Conservation (phyloP, 1,284 basidiomycete genomes). For the Baeospora myosura region DNA sequence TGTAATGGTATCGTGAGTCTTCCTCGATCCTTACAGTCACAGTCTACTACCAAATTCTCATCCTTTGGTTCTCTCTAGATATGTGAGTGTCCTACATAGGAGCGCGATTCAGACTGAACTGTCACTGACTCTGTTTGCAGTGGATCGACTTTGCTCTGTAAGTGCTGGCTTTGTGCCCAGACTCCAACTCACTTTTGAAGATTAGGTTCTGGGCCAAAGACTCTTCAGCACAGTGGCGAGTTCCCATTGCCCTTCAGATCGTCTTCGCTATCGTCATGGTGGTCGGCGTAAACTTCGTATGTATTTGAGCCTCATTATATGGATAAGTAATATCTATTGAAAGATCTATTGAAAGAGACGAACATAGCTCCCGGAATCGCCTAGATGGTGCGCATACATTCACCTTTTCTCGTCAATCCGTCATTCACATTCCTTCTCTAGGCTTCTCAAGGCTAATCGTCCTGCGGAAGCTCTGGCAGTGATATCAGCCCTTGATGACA, state of each 20-base stretch:
- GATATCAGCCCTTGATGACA: constrained; percentile 55
- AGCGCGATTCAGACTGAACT: too few relatives aligned
- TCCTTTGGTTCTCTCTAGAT: background rate
- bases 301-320: constrained; percentile 17
- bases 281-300: constrained; percentile 44
- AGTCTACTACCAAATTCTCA: too few relatives aligned
- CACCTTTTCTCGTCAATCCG: background rate
- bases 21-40: background rate
- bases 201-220: constrained; percentile 41
- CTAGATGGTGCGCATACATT: constrained; percentile 39
- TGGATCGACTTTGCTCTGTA: too few relatives aligned
- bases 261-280: constrained; percentile 57
- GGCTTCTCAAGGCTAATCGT: constrained; percentile 55
- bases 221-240: constrained; percentile 60
- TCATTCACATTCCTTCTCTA: constrained; percentile 7
- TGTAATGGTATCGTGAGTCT: constrained; percentile 58
- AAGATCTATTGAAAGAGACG: too few relatives aligned
- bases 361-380: constrained; percentile 60
- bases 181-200: background rate
- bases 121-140: too few relatives aligned
- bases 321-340: too few relatives aligned
- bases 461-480: constrained; percentile 57
- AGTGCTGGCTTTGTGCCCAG: background rate
- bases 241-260: constrained; percentile 65
- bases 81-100: too few relatives aligned